Conservation (phyloP, 306 rosid genomes). For the Cicer bijugum region DNA sequence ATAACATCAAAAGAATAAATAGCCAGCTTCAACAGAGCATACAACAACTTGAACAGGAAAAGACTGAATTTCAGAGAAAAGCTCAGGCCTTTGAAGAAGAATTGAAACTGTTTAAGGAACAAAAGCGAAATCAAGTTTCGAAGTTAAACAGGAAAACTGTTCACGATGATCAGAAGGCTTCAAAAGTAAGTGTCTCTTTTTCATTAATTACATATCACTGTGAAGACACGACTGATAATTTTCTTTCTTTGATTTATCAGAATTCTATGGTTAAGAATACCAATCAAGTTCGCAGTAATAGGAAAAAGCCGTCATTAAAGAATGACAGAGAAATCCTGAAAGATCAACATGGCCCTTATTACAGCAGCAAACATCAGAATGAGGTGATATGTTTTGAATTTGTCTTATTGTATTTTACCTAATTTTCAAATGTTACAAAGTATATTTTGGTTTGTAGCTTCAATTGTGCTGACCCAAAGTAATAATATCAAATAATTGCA, state of each 20-base stretch:
- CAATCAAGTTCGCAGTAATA: constrained; percentile 54
- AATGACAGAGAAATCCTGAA: constrained; percentile 58
- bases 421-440: constrained; percentile 23
- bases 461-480: neutral
- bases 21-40: constrained; percentile 55
- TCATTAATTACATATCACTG: constrained; percentile 42
- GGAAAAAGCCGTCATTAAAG: constrained; percentile 59
- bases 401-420: constrained; percentile 41
- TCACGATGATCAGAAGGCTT: constrained; percentile 61
- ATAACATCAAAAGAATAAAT: constrained; percentile 50
- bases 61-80: constrained; percentile 47
- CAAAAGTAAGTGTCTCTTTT: constrained; percentile 58
- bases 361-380: constrained; percentile 53
- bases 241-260: constrained; percentile 51
- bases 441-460: neutral
- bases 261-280: constrained; percentile 62
- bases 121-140: constrained; percentile 51
- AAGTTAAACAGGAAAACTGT: constrained; percentile 54
- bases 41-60: constrained; percentile 62
- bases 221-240: constrained; percentile 28
- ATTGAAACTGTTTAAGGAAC: constrained; percentile 54
- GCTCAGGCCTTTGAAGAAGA: constrained; percentile 58
- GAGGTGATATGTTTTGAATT: constrained; percentile 61
- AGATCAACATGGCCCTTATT: constrained; percentile 52
- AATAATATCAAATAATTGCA: constrained; percentile 24